These are phyloP conservation scores for Hyphodiscus sp. DNA, from an alignment of 2,329 filamentous ascomycete species.

Conservation along the genomic window DNA sequence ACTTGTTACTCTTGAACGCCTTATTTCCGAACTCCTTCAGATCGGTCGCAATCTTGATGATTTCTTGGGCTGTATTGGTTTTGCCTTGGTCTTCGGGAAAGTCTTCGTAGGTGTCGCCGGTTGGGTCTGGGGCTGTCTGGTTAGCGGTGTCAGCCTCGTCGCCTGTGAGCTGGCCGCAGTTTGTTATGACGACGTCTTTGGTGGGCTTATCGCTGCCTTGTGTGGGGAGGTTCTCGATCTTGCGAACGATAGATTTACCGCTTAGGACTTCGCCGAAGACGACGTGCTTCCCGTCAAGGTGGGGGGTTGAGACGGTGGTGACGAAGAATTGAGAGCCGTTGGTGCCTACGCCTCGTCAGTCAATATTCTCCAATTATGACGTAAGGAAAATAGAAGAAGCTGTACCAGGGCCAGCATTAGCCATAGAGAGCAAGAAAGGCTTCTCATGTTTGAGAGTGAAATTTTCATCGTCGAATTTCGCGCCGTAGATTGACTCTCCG, in stretches of 20 bases:
- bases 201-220: conserved; percentile 70
- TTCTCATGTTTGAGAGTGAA: conserved; percentile 87
- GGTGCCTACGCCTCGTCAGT: conserved; percentile 51
- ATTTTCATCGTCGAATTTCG: conserved; percentile 96
- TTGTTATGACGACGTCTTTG: conserved; percentile 64
- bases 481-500: conserved; percentile 94
- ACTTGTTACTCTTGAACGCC: conserved; percentile 76
- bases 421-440: conserved; percentile 94
- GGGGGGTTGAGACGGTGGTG: conserved; percentile 87
- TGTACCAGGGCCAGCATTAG: conserved; percentile 84
- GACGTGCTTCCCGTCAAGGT: conserved; percentile 91
- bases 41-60: conserved; percentile 72
- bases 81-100: conserved; percentile 77
- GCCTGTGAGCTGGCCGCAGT: conserved; percentile 80
- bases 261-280: conserved; percentile 92
- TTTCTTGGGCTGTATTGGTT: conserved; percentile 55
- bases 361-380: neutral
- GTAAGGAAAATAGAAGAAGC: conserved; percentile 25
- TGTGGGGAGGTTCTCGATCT: conserved; percentile 79
- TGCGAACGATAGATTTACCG: conserved; percentile 84
- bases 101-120: conserved; percentile 90
- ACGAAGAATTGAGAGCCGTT: conserved; percentile 98
- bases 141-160: conserved; percentile 61
- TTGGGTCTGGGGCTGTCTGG: conserved; percentile 66
- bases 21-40: conserved; percentile 91